Base-by-base conservation (phyloP, 768 basidiomycete genomes). In the Auricularia heimuer region DNA sequence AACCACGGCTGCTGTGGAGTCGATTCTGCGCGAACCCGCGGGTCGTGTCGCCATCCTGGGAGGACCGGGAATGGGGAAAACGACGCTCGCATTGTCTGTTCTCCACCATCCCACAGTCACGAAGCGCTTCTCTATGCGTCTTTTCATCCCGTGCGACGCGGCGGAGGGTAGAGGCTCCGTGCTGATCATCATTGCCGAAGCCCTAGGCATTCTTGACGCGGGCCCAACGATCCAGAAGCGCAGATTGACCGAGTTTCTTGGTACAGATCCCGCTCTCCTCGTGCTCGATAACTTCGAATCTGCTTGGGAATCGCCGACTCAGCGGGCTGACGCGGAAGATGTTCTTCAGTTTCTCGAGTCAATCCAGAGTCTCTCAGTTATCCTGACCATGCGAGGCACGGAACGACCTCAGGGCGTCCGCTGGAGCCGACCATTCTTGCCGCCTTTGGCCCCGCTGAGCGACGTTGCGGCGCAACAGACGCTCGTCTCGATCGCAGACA, bases 41-140 rank as follows among this genome's bases (percentile, higher is more conserved):
- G 8, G 54, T 10, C 66, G 21, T 36, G 62, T 63, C 61, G 67
- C 62, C 62, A 67, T 73, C 62, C 66, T 73, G 42, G 72, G 72
- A 10, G 39, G 63, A 2, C 78, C 76, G 2, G 78, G 78, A 11
- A 77, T 78, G 67, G 77, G 78, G 12, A 79, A 79, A 67, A 78
- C 78, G 3, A 69, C 76, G 3, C 66, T 74, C 35, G 76, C 78
- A 1, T 71, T 77, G 6, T 73, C 74, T 3, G 71, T 77, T n/a
- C 70, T 74, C 42, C 68, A 75, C 36, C 66, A 72, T 35, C 29
- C 66, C n/a, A 60, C 62, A 12, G 65, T 77, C 6, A 64, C 68
- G 24, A 51, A 68, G 3, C 68, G 60, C 3, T 77, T 75, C 12
- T 63, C 67, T 29, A 14, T 14, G 39, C 70, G 68, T 14, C 71